Percentiles rank a stretch among this genome's conserved stretches.
These are phyloP conservation scores for Backusella psychrophila DNA, from an alignment of 192 early-diverging fungal species.

Conservation along the genomic window DNA sequence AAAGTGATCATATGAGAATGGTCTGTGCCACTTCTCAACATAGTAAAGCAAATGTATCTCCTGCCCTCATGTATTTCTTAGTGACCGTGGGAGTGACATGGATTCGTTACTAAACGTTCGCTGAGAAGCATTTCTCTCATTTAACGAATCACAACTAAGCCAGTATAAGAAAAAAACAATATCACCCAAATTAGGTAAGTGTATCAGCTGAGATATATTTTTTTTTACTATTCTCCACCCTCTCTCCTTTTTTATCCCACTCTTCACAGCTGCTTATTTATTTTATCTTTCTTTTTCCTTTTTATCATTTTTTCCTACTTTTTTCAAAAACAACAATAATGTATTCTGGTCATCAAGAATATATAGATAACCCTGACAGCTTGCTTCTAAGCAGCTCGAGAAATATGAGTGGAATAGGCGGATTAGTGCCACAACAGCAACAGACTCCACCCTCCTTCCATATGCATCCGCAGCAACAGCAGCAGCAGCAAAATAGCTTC, in stretches of 20 bases:
- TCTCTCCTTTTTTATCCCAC: not conserved
- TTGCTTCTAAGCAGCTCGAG: not conserved
- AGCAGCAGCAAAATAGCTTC: conserved; percentile 10
- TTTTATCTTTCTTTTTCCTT: not conserved
- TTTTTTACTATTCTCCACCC: conserved; percentile 6
- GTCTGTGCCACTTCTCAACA: not conserved
- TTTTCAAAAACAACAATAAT: not conserved
- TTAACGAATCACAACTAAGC: not conserved
- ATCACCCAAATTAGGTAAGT: not conserved
- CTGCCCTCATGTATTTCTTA: not conserved
- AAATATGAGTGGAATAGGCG: not conserved
- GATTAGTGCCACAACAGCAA: not conserved
- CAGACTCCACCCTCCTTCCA: not conserved
- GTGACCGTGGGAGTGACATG: conserved; percentile 1
- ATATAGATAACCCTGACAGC: conserved; percentile 1
- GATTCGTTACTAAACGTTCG: not conserved
- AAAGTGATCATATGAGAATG: not conserved
- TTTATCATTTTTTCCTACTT: not conserved
- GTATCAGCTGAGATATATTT: not conserved
- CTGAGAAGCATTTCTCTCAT: not conserved
- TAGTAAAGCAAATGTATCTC: not conserved
- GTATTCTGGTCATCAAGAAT: not conserved
- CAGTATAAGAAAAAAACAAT: not conserved
- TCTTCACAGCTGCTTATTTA: not conserved
- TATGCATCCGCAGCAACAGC: conserved; percentile 9